phyloP scores from a whole-genome alignment of 257 asterid species.

The Petunia secreta region DNA sequence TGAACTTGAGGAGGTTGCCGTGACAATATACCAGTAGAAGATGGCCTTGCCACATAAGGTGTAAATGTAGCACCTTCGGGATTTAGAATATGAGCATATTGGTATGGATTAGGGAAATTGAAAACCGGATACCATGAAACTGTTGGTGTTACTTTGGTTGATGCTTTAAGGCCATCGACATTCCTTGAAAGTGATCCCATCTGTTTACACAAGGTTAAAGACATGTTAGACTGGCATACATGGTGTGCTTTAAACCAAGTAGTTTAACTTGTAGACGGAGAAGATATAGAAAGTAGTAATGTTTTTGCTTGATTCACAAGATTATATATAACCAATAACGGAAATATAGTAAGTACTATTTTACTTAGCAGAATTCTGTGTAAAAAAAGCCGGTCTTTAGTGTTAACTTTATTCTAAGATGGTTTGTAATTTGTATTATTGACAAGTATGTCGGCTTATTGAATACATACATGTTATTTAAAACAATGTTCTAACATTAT shows the following conservation, averaged over 20 bases:
- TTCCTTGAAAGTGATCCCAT: constrained; percentile 13
- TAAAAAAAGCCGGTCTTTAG: no score
- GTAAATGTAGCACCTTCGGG: not conserved
- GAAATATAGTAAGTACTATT: no score
- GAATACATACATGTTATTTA: no score
- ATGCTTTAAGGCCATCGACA: not conserved
- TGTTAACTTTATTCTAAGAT: no score
- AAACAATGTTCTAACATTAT: no score
- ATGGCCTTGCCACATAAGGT: not conserved
- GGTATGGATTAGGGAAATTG: constrained; percentile 5
- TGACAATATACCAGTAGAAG: not conserved
- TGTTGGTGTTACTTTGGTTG: constrained; percentile 3
- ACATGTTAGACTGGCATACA: not conserved
- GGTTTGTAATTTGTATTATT: no score
- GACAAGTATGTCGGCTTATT: no score
- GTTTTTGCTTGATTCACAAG: no score
- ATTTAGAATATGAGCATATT: not conserved
- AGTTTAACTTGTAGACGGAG: not conserved
- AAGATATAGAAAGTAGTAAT: no score
- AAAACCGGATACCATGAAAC: constrained; percentile 18
- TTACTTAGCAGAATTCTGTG: no score
- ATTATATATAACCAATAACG: no score
- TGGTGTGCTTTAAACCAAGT: no score
- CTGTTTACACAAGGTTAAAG: not conserved
- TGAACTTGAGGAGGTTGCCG: constrained; percentile 9